Conservation (phyloP, 2,329 filamentous ascomycete species). For the Dothideomycetes sp. region DNA sequence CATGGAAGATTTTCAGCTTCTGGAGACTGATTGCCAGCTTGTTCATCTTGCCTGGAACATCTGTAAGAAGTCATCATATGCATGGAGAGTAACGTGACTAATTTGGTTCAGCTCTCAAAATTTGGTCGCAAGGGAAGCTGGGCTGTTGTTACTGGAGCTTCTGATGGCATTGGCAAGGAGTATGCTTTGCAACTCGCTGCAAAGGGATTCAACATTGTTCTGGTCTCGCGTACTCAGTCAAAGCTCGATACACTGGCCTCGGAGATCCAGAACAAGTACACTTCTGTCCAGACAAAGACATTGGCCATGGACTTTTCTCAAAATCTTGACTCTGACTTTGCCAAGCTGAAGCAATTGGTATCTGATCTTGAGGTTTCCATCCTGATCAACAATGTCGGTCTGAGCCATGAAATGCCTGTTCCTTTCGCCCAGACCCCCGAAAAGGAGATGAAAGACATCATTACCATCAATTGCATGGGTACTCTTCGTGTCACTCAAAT, state of each 20-base stretch:
- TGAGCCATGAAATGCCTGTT: slow-evolving; percentile 87
- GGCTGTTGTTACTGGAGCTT: slow-evolving; percentile 90
- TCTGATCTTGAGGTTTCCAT: slow-evolving; percentile 72
- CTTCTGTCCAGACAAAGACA: slow-evolving; percentile 61
- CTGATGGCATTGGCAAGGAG: slow-evolving; percentile 94
- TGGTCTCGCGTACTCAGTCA: slow-evolving; percentile 88
- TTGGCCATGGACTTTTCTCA: slow-evolving; percentile 86
- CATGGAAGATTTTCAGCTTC: slow-evolving; percentile 36
- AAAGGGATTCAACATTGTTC: slow-evolving; percentile 89
- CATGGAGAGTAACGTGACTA: slow-evolving; percentile 14
- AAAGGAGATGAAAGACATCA: slow-evolving; percentile 77
- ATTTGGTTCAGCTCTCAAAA: slow-evolving; percentile 58
- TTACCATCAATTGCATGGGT: slow-evolving; percentile 89
- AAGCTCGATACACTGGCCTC: slow-evolving; percentile 72
- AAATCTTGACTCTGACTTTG: slow-evolving; percentile 73
- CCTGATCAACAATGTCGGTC: slow-evolving; percentile 92
- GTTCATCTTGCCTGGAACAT: slow-evolving; percentile 40
- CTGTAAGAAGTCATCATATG: too few species aligned
- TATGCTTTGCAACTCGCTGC: slow-evolving; percentile 81
- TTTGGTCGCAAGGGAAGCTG: slow-evolving; percentile 89
- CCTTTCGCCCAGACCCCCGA: slow-evolving; percentile 72
- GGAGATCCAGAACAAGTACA: slow-evolving; percentile 65
- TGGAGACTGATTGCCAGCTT: slow-evolving; percentile 39
- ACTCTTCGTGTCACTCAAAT: slow-evolving; percentile 83
- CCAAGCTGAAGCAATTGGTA: slow-evolving; percentile 58